These are phyloP conservation scores for Candida nanaspora DNA, from an alignment of 805 yeast genomes.

Conservation along the genomic window DNA sequence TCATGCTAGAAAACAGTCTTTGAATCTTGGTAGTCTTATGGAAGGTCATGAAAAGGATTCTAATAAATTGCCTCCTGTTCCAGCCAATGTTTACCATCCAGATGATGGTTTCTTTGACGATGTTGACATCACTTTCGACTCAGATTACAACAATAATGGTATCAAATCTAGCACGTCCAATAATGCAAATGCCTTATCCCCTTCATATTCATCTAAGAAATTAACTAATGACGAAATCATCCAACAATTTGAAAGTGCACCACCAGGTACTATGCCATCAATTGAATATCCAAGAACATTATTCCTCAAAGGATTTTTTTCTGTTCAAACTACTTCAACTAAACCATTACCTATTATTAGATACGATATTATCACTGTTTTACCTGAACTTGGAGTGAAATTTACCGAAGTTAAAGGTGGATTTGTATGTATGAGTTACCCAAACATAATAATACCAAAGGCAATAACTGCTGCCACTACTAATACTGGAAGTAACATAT, in stretches of 20 bases:
- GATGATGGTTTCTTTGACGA: conserved; percentile 58
- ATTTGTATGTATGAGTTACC: conserved; percentile 70
- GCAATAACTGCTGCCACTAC: conserved; percentile 18
- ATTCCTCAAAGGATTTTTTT: conserved; percentile 86
- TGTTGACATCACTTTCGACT: conserved; percentile 29
- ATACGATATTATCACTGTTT: conserved; percentile 70
- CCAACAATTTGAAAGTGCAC: conserved; percentile 41
- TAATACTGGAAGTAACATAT: neutral
- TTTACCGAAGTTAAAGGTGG: conserved; percentile 93
- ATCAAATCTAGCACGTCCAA: neutral
- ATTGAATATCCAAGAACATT: conserved; percentile 89
- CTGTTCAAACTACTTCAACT: conserved; percentile 92
- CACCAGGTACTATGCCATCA: conserved; percentile 82
- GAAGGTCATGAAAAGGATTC: conserved; percentile 1
- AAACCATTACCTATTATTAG: conserved; percentile 86
- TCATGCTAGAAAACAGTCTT: conserved; percentile 63
- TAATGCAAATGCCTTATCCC: neutral
- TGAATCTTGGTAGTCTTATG: conserved; percentile 21
- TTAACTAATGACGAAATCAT: conserved; percentile 43
- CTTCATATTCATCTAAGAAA: conserved; percentile 15
- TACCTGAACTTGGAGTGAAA: conserved; percentile 69
- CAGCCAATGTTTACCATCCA: conserved; percentile 27
- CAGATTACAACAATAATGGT: conserved; percentile 2
- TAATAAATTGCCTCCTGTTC: conserved; percentile 36
- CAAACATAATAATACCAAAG: conserved; percentile 29